Conservation (phyloP, 1,284 basidiomycete genomes). For the Pascua sp. region DNA sequence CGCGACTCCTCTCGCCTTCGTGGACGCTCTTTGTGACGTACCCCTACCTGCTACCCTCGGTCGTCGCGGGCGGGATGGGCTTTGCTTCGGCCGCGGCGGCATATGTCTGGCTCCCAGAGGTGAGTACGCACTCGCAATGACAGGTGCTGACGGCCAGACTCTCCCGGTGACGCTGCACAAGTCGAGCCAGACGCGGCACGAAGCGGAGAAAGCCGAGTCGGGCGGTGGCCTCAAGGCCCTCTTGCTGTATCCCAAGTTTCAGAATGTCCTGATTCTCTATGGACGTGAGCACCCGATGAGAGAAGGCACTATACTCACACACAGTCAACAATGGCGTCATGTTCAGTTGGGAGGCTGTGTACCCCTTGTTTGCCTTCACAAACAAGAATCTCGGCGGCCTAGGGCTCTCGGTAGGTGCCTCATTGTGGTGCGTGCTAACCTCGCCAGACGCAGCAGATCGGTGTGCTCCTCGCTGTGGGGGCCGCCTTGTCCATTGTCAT, state of each 20-base stretch:
- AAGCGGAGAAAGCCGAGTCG: slow-evolving; percentile 10
- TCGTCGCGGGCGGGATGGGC: slow-evolving; percentile 25
- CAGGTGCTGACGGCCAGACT: slow-evolving; percentile 7
- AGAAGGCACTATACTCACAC: neutral
- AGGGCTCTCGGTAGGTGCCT: slow-evolving; percentile 27
- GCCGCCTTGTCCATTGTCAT: slow-evolving; percentile 37
- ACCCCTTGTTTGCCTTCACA: slow-evolving; percentile 39
- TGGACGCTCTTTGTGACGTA: slow-evolving; percentile 24
- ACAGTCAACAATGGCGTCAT: slow-evolving; percentile 31
- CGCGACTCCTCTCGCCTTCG: slow-evolving; percentile 26
- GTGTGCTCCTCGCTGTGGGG: slow-evolving; percentile 30
- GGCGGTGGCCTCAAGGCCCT: slow-evolving; percentile 21
- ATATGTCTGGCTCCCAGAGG: slow-evolving; percentile 36
- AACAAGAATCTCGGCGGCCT: slow-evolving; percentile 33
- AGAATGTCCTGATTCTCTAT: slow-evolving; percentile 32
- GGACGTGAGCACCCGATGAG: slow-evolving; percentile 19
- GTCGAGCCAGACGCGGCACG: neutral
- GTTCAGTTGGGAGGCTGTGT: slow-evolving; percentile 40
- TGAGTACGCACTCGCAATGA: slow-evolving; percentile 2
- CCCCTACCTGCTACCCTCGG: slow-evolving; percentile 41
- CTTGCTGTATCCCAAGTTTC: slow-evolving; percentile 25
- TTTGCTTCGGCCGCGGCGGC: slow-evolving; percentile 19
- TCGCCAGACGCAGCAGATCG: slow-evolving; percentile 31
- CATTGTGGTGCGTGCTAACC: neutral
- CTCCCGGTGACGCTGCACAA: slow-evolving; percentile 10